Percentiles rank a stretch among this genome's conserved stretches.
Evolutionary conservation across 441 rosid genomes (phyloP).

Genomic region (Populus hybrid): DNA sequence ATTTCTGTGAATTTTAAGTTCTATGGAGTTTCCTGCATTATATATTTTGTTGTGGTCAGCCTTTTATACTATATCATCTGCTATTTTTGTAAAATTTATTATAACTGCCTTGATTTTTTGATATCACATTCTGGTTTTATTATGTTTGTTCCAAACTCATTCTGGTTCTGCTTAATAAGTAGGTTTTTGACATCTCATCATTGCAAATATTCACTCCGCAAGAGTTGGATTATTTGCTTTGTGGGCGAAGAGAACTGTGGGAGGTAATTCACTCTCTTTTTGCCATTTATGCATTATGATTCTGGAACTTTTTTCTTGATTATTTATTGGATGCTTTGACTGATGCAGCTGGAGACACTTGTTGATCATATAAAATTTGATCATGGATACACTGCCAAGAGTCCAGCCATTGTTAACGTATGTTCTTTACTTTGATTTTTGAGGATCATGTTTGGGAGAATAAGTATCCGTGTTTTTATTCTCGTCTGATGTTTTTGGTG

Average conservation of each 20-base stretch:
- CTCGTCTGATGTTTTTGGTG: slow-evolving; percentile 10
- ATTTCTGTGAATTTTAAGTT: neutral
- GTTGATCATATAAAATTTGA: slow-evolving; percentile 95
- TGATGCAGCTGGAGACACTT: slow-evolving; percentile 77
- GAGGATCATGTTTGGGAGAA: neutral
- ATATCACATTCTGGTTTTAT: slow-evolving; percentile 1
- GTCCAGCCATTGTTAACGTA: slow-evolving; percentile 86
- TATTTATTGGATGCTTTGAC: slow-evolving; percentile 14
- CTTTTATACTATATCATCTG: neutral
- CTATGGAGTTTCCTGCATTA: neutral
- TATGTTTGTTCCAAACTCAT: neutral
- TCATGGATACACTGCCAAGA: slow-evolving; percentile 97
- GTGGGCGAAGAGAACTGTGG: slow-evolving; percentile 99
- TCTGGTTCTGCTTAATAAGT: slow-evolving; percentile 20
- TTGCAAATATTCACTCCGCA: slow-evolving; percentile 90
- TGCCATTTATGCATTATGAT: neutral
- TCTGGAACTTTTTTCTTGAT: slow-evolving; percentile 1
- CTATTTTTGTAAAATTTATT: neutral
- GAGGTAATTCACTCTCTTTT: slow-evolving; percentile 54
- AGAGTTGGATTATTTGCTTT: slow-evolving; percentile 90
- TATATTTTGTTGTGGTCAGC: neutral
- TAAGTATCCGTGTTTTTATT: neutral
- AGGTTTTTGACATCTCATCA: slow-evolving; percentile 94
- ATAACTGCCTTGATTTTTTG: neutral
- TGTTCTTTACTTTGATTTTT: slow-evolving; percentile 6